Conservation (phyloP, 495 filamentous ascomycete genomes). For the Aspergillus egyptiacus region DNA sequence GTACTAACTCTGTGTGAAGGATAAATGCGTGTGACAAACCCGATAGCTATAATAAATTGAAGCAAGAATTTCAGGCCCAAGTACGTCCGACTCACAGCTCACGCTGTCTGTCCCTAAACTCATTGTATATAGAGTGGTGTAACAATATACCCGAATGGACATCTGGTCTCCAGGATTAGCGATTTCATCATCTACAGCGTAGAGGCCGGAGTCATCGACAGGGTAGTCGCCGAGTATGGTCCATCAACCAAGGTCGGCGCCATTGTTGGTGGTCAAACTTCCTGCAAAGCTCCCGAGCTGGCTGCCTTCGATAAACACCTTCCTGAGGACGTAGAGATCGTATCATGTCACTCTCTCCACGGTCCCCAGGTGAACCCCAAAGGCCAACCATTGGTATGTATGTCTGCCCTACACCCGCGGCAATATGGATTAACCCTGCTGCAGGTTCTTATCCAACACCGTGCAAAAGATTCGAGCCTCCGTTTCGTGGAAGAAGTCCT, state of each 20-base stretch:
- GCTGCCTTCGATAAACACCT: slow-evolving; percentile 86
- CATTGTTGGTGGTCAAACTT: slow-evolving; percentile 95
- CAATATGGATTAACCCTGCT: slow-evolving; percentile 11
- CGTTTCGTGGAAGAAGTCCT: slow-evolving; percentile 73
- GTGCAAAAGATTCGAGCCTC: slow-evolving; percentile 71
- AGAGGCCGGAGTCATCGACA: slow-evolving; percentile 83
- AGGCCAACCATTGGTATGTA: slow-evolving; percentile 74
- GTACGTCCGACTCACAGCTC: slow-evolving; percentile 43
- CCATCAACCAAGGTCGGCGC: slow-evolving; percentile 90
- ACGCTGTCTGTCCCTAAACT: slow-evolving; percentile 34
- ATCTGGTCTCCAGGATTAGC: slow-evolving; percentile 87
- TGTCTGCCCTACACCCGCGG: neutral
- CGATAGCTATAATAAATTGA: slow-evolving; percentile 72
- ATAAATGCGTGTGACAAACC: slow-evolving; percentile 90
- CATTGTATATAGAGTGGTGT: slow-evolving; percentile 40
- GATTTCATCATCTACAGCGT: slow-evolving; percentile 98
- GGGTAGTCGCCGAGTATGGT: slow-evolving; percentile 77
- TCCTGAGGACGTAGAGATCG: slow-evolving; percentile 82
- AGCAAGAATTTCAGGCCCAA: slow-evolving; percentile 69
- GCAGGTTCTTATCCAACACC: slow-evolving; percentile 84
- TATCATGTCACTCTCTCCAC: slow-evolving; percentile 95
- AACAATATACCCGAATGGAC: slow-evolving; percentile 79
- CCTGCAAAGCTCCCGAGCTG: slow-evolving; percentile 96
- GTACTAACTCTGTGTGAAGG: slow-evolving; percentile 53
- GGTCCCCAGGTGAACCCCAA: slow-evolving; percentile 83